These are phyloP conservation scores for Orbilia javanica DNA, from an alignment of 2,329 filamentous ascomycete genomes.

Conservation along the genomic window DNA sequence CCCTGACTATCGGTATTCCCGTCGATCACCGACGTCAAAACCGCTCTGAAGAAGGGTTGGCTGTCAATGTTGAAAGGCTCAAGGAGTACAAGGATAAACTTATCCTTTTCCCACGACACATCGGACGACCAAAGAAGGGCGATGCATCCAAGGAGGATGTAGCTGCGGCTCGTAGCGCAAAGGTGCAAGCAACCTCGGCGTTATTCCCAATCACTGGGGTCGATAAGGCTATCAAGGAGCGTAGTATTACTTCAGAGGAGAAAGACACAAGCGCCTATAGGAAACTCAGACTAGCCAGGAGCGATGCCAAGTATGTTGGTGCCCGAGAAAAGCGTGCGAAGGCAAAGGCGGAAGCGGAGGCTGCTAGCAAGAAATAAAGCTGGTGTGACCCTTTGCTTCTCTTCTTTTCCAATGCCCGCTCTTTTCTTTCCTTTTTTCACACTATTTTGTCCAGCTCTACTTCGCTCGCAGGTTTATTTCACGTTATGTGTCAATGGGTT, in stretches of 20 bases:
- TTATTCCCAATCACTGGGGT: conserved; percentile 75
- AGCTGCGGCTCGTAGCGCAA: conserved; percentile 74
- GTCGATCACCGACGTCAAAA: conserved; percentile 98
- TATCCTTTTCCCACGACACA: conserved; percentile 97
- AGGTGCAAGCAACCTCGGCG: conserved; percentile 63
- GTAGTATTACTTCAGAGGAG: conserved; percentile 78
- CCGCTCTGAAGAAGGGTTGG: conserved; percentile 93
- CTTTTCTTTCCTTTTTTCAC: neutral
- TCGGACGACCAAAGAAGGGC: conserved; percentile 91
- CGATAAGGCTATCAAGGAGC: conserved; percentile 65
- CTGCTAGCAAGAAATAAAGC: conserved; percentile 83
- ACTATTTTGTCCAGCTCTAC: conserved; percentile 18
- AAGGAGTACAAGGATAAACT: conserved; percentile 97
- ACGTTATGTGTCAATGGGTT: conserved; percentile 27
- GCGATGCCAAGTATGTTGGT: conserved; percentile 83
- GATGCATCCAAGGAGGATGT: conserved; percentile 87
- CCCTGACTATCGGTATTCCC: conserved; percentile 94
- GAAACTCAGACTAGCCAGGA: conserved; percentile 85
- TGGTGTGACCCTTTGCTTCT: conserved; percentile 36
- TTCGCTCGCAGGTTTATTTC: conserved; percentile 19
- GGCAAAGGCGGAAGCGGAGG: conserved; percentile 86
- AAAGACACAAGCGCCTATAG: conserved; percentile 87
- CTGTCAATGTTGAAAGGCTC: conserved; percentile 95
- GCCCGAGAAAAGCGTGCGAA: conserved; percentile 91
- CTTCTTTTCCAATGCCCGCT: neutral